These are phyloP conservation scores for Candolleomyces aberdarensis DNA, from an alignment of 768 basidiomycete genomes.

Conservation along the genomic window DNA sequence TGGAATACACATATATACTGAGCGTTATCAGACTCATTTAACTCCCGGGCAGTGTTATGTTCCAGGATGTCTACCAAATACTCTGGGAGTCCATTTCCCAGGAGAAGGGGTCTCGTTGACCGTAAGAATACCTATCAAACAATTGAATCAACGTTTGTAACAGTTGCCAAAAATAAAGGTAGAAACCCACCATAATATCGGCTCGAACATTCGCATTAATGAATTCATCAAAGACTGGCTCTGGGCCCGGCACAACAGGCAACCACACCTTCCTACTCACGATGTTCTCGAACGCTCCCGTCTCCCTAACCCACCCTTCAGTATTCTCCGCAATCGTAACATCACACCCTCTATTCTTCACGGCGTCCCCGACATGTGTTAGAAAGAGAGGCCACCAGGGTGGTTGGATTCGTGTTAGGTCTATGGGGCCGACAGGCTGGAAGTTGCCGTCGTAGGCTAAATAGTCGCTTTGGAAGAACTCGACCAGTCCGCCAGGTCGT, in stretches of 20 bases:
- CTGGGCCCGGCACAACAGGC: slow-evolving; percentile 50
- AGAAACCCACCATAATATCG: slow-evolving; percentile 48
- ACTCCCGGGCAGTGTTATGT: slow-evolving; percentile 3
- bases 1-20: slow-evolving; percentile 3
- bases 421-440: background rate
- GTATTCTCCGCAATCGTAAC: slow-evolving; percentile 39
- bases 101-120: slow-evolving; percentile 69
- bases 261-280: slow-evolving; percentile 60
- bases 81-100: slow-evolving; percentile 58
- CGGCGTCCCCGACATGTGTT: background rate
- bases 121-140: slow-evolving; percentile 55
- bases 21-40: slow-evolving; percentile 1
- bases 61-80: slow-evolving; percentile 6
- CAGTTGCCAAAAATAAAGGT: slow-evolving; percentile 1
- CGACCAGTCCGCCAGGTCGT: slow-evolving; percentile 66
- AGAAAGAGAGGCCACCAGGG: slow-evolving; percentile 9
- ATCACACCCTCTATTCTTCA: slow-evolving; percentile 3
- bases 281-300: slow-evolving; percentile 57
- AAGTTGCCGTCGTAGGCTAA: slow-evolving; percentile 46
- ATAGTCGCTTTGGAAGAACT: slow-evolving; percentile 71
- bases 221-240: slow-evolving; percentile 35
- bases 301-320: slow-evolving; percentile 48
- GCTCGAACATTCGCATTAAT: slow-evolving; percentile 37
- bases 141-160: background rate
- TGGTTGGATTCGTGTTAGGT: background rate